Evolutionary conservation across 148 eudicot genomes (phyloP), one percentile per base, ranked within the genome.

Genomic region (Chenopodium formosanum): DNA sequence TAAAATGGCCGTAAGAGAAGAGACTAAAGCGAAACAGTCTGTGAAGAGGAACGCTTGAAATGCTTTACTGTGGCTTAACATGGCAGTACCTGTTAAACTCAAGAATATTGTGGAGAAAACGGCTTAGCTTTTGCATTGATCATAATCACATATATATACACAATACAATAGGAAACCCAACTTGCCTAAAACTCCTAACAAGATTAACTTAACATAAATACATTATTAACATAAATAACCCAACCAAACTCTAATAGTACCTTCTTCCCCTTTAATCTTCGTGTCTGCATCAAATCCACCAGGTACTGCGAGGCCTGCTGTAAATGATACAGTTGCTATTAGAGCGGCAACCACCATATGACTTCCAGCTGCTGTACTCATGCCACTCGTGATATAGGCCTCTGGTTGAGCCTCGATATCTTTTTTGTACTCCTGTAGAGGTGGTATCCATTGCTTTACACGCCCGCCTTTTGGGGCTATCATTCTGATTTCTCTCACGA

Each of bases 241-340:
- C 34, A 32, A 32, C 34, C 34, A 32, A 32, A 32, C 34, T 32
- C 34, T 32, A 32, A 32, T 32, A 34, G 37, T 34, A 25, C 78
- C 67, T 19, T 17, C 20, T 37, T 37, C 40, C n/a, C 14, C 17
- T 37, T 37, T 37, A 47, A 1, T 4, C 9, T 37, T 19, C 1
- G 66, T 1, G 44, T 60, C 17, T 32, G 34, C 17, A 27, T 34
- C 20, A 12, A 76, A 76, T 34, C 79, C 79, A 77, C 79, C 70
- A 4, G 79, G 79, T 62, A 77, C 47, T 4, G 53, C 7, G 11
- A 77, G 67, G 9, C 70, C 70, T 34, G 79, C 53, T 13, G 70
- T 63, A 27, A 77, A 77, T 17, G 79, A 77, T 22, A 77, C 32
- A 62, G 79, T 77, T 37, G 70, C 70, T 29, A 77, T n/a, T 1